These are phyloP conservation scores for Cutaneotrichosporon sp. DNA, from an alignment of 1,284 basidiomycete genomes.

Conservation along the genomic window DNA sequence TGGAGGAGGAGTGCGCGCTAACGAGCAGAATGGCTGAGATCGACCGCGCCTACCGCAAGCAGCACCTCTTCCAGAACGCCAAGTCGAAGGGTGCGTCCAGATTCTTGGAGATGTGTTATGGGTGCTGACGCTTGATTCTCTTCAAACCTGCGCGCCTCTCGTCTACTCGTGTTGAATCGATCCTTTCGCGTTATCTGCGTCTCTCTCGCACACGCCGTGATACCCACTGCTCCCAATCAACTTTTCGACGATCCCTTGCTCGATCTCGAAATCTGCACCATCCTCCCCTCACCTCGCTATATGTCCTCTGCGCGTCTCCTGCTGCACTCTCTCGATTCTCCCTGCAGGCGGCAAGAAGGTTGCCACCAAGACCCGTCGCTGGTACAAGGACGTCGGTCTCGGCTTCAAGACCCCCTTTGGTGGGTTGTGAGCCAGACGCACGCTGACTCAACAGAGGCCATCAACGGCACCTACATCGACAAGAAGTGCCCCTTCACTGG, in stretches of 20 bases:
- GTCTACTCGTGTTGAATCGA: not conserved
- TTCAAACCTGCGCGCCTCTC: not conserved
- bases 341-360: conserved; percentile 77
- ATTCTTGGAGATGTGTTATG: not conserved
- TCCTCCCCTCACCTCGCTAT: not conserved
- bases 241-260: conserved; percentile 9
- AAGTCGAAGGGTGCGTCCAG: conserved; percentile 81
- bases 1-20: conserved; percentile 7
- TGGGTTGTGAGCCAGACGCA: conserved; percentile 27
- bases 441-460: conserved; percentile 64
- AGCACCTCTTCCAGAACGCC: conserved; percentile 96
- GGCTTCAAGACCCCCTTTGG: conserved; percentile 88
- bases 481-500: conserved; percentile 99
- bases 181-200: not conserved
- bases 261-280: not conserved
- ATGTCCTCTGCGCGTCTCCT: not conserved
- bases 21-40: conserved; percentile 18
- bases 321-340: not conserved
- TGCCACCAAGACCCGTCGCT: conserved; percentile 90
- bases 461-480: conserved; percentile 97
- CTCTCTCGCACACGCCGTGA: not conserved
- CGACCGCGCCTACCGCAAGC: conserved; percentile 73
- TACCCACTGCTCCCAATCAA: not conserved
- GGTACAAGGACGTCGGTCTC: conserved; percentile 98
- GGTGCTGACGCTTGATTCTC: conserved; percentile 8